These are phyloP conservation scores for Nothophoma quercina DNA, from an alignment of 2,329 filamentous ascomycete genomes.

Conservation along the genomic window DNA sequence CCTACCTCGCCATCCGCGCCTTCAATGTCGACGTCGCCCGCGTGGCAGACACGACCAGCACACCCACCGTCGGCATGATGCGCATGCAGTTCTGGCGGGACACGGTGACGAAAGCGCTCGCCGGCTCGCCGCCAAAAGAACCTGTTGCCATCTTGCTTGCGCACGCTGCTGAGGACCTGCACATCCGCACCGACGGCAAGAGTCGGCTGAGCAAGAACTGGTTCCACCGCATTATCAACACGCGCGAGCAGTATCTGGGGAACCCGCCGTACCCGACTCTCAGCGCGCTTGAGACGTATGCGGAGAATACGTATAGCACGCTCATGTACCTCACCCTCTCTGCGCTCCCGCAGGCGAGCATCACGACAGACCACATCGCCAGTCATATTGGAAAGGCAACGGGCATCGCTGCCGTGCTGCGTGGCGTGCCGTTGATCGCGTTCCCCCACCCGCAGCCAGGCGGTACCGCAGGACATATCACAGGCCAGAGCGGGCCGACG, in stretches of 20 bases:
- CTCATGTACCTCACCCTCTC: slow-evolving; percentile 88
- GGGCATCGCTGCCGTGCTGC: slow-evolving; percentile 85
- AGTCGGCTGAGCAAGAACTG: slow-evolving; percentile 62
- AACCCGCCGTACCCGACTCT: slow-evolving; percentile 82
- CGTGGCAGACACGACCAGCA: slow-evolving; percentile 88
- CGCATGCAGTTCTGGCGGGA: slow-evolving; percentile 97
- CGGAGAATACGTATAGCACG: slow-evolving; percentile 93
- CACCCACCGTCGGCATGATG: slow-evolving; percentile 83
- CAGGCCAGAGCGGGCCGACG: slow-evolving; percentile 51
- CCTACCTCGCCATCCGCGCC: slow-evolving; percentile 88
- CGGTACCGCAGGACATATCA: slow-evolving; percentile 50
- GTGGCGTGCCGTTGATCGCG: slow-evolving; percentile 87
- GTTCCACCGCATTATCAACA: slow-evolving; percentile 76
- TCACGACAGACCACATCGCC: slow-evolving; percentile 90
- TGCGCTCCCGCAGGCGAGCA: slow-evolving; percentile 77
- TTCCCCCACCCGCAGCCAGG: slow-evolving; percentile 71
- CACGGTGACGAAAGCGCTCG: slow-evolving; percentile 77
- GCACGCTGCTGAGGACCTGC: slow-evolving; percentile 69
- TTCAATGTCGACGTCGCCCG: slow-evolving; percentile 92
- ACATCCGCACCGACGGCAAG: slow-evolving; percentile 55
- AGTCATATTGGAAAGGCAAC: slow-evolving; percentile 95
- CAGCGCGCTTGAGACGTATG: slow-evolving; percentile 81
- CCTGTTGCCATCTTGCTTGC: slow-evolving; percentile 87
- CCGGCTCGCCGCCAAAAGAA: slow-evolving; percentile 82
- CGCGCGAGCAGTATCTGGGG: slow-evolving; percentile 81